Evolutionary conservation across 2,329 filamentous ascomycete species (phyloP), one percentile per base, ranked within the genome.

Genomic region (Fusarium neocosmosporiellum): DNA sequence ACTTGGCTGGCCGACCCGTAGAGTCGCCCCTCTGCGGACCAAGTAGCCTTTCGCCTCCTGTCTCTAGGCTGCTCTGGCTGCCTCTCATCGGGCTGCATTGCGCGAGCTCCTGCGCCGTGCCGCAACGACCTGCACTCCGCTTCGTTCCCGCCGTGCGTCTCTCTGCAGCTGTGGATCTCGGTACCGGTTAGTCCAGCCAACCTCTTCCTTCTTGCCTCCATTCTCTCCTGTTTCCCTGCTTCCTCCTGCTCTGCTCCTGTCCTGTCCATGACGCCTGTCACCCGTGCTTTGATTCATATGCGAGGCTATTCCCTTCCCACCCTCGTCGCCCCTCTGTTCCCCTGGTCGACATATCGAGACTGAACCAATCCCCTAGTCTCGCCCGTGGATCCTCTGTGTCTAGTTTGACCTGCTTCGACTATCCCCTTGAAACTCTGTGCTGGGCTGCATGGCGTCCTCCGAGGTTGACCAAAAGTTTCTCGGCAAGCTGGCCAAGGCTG

Each of bases 391-490:
- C 69, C 50, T 69, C 59, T 66, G 65, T 58, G 59, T 69, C 76
- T 72, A 72, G 63, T 55, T 59, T 48, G 53, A 63, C 31, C 67
- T 65, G 63, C 59, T 66, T 65, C 39, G 46, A 65, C 37, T 65
- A 20, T 67, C 34, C 53, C 46, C 33, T 53, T 65, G 41, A 57
- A 66, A 63, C 31, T 69, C 31, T 58, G 55, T 50, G 31, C 64
- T 70, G 72, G 64, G 55, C 78, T 79, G 80, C 71, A 99, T 98
- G 96, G 96, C 96, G 84, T 96, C 95, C 80, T 96, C 95, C 69
- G 94, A 98, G 84, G 94, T 98, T 71, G 96, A 99, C 83, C 95
- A 98, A 85, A 99, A 98, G 85, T 98, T 97, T 84, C 88, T 99
- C 78, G 95, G 94, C 84, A 92, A 91, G 80, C 92, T 98, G 80